Conservation (phyloP, 139 green algal genomes). For the Picochlorum sp. region DNA sequence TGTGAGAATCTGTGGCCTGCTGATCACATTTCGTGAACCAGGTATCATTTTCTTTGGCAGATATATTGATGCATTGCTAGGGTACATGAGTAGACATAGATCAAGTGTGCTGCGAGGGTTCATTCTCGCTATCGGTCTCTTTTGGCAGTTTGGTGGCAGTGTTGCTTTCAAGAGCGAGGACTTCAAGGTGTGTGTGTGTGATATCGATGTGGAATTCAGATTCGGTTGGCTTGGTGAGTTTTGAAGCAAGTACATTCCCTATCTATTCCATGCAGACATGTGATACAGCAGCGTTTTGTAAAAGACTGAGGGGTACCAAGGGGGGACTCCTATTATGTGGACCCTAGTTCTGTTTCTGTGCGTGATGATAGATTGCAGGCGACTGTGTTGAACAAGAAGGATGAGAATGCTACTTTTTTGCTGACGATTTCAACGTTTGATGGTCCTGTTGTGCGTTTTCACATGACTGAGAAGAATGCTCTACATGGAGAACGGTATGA, state of each 20-base stretch:
- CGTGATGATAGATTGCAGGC: conserved; percentile 34
- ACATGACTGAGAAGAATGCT: conserved; percentile 58
- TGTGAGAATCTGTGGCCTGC: too few relatives aligned
- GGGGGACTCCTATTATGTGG: conserved; percentile 44
- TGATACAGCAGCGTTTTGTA: conserved; percentile 74
- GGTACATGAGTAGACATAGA: too few relatives aligned
- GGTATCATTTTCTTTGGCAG: too few relatives aligned
- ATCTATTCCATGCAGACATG: conserved; percentile 63
- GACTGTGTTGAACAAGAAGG: conserved; percentile 35
- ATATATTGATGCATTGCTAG: too few relatives aligned
- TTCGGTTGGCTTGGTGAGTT: too few relatives aligned
- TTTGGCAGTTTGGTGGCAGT: too few relatives aligned
- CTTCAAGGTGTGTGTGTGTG: conserved; percentile 61
- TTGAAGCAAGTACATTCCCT: background rate
- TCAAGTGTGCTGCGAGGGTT: too few relatives aligned
- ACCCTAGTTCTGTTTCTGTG: conserved; percentile 40
- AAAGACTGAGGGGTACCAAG: conserved; percentile 51
- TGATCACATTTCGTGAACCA: too few relatives aligned
- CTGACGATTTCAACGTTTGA: conserved; percentile 56
- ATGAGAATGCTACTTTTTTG: conserved; percentile 29
- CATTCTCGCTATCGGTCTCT: too few relatives aligned
- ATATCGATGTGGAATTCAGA: too few relatives aligned
- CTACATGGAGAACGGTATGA: conserved; percentile 42
- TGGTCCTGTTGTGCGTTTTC: conserved; percentile 57
- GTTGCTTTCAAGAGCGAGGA: conserved; percentile 81